Evolutionary conservation across 1,139 yeast species (phyloP).

Genomic region (Pneumocystis jirovecii): DNA sequence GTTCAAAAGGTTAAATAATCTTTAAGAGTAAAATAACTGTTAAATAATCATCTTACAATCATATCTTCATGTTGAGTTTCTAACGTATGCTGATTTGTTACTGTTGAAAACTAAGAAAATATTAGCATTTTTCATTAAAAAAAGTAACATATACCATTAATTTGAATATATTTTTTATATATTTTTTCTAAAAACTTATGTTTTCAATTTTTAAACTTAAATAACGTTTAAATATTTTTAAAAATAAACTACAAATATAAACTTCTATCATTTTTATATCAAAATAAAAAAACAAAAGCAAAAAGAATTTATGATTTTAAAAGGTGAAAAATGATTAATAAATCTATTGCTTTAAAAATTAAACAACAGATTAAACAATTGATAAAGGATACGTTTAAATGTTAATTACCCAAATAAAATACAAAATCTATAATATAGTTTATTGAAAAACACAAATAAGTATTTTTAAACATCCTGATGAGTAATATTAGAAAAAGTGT

Average conservation of each 20-base stretch:
- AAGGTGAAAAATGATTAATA: too few species aligned
- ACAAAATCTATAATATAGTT: background rate
- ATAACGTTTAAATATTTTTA: background rate
- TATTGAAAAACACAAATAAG: background rate
- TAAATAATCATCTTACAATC: slow-evolving; percentile 29
- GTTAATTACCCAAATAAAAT: background rate
- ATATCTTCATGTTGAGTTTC: slow-evolving; percentile 40
- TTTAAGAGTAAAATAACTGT: background rate
- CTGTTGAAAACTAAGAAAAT: slow-evolving; percentile 2
- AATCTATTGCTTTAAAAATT: background rate
- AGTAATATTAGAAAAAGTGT: background rate
- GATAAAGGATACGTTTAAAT: background rate
- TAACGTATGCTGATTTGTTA: slow-evolving; percentile 30
- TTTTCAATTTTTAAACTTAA: too few species aligned
- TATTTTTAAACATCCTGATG: background rate
- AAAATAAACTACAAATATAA: background rate
- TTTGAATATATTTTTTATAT: background rate
- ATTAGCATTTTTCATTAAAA: slow-evolving; percentile 9
- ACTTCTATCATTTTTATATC: too few species aligned
- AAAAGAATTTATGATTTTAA: too few species aligned
- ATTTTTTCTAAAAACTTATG: background rate
- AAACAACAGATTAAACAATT: background rate
- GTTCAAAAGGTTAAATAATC: background rate
- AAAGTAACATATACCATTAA: background rate
- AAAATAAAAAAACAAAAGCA: too few species aligned